These are phyloP conservation scores for Saitozyma sp. DNA, from an alignment of 768 basidiomycete species.

Conservation along the genomic window DNA sequence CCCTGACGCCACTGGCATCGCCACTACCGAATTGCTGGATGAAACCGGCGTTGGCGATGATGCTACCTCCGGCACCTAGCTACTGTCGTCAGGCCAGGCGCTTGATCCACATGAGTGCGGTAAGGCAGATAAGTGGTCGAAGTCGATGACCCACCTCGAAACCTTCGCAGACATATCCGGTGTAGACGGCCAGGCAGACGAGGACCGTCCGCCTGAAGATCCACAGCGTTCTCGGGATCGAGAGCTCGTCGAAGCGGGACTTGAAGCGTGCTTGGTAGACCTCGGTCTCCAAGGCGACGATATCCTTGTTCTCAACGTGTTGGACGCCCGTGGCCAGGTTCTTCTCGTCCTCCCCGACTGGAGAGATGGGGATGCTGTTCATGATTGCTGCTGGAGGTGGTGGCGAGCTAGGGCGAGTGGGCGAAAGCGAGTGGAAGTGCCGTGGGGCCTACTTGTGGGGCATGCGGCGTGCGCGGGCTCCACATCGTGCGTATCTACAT, in stretches of 20 bases:
- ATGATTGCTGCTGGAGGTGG: too few species aligned
- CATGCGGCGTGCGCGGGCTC: too few species aligned
- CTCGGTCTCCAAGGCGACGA: too few species aligned
- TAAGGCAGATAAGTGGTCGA: background rate
- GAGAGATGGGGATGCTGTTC: too few species aligned
- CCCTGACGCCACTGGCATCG: slow-evolving; percentile 2
- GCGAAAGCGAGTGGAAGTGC: too few species aligned
- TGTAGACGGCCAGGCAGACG: slow-evolving; percentile 12
- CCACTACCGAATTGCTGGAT: slow-evolving; percentile 16
- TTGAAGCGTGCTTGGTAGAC: background rate
- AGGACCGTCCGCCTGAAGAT: slow-evolving; percentile 11
- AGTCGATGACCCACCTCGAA: slow-evolving; percentile 10
- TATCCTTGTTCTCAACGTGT: too few species aligned
- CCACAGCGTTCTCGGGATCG: slow-evolving; percentile 17
- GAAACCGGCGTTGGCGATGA: slow-evolving; percentile 13
- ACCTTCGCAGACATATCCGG: slow-evolving; percentile 19
- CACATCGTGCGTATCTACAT: too few species aligned
- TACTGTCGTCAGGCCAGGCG: slow-evolving; percentile 3
- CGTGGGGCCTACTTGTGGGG: too few species aligned
- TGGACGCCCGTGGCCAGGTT: too few species aligned
- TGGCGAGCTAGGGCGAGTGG: too few species aligned
- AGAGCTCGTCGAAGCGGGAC: slow-evolving; percentile 17
- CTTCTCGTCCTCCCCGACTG: too few species aligned
- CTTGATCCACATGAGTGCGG: background rate
- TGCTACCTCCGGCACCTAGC: slow-evolving; percentile 13